Base-by-base conservation (phyloP, 768 basidiomycete species). In the Boletus reticuloceps region DNA sequence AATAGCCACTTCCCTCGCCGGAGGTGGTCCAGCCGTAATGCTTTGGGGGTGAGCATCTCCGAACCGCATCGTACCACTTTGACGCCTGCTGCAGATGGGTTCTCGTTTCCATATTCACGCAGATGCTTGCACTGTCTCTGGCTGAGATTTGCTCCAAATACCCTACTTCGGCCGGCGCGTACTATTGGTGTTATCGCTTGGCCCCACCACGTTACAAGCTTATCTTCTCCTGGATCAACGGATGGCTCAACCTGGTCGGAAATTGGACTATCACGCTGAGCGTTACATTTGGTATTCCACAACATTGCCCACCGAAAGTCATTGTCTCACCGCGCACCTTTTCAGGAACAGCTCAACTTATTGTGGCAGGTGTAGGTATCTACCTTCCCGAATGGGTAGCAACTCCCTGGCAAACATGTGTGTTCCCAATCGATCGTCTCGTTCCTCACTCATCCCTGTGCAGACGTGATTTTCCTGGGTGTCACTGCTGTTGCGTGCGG, bases 211-310 rank as follows among this genome's bases (percentile, higher is more conserved):
- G 71, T 47, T 77, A 75, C 53, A 74, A 80, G 50, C 69, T 84
- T 8, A 60, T 85, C 10, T 68, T 79, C 3, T 83, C 81, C 16
- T 88, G 85, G 81, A 80, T 87, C 45, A 82, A 83, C 53, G 85
- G 86, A 7, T 88, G 86, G 86, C 69, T 87, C 17, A 83, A 81
- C 2, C 73, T 85, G 61, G 83, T 85, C 29, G 86, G 86, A 25
- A 82, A 85, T 14, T 88, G 85, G 84, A 87, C 82, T 0, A 76
- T 83, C 53, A 79, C 82, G n/a, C 62, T 86, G 37, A 85, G 84
- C 11, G 85, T 85, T 7, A 83, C 80, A 5, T 88, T 88, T 62
- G 83, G 82, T 67, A 53, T 20, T 37, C 32, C 1, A 31, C 20
- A 3, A 0, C 36, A 32, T n/a, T 31, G 19, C 19, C 16, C 34